These are phyloP conservation scores for Haberlea rhodopensis DNA, from an alignment of 257 asterid genomes.

Conservation along the genomic window DNA sequence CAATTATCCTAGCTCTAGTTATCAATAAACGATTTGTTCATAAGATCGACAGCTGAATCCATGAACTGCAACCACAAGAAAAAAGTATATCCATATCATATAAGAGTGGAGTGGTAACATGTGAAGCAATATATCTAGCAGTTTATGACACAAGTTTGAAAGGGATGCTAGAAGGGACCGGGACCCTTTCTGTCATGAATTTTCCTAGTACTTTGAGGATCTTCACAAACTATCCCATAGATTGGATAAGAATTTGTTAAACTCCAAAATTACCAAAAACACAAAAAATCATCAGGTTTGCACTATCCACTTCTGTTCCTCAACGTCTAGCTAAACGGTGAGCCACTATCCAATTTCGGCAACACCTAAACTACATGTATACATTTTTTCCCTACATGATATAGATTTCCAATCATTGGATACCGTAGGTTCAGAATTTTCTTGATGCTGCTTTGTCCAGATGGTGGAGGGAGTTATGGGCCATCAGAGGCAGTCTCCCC, in stretches of 20 bases:
- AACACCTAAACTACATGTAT: too few relatives aligned
- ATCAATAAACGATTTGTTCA: slow-evolving; percentile 65
- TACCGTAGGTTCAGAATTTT: neutral
- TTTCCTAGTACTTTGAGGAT: too few relatives aligned
- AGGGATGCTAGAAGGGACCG: neutral
- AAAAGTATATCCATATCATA: slow-evolving; percentile 10
- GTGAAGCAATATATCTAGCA: neutral
- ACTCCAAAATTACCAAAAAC: too few relatives aligned
- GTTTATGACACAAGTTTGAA: neutral
- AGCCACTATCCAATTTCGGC: too few relatives aligned
- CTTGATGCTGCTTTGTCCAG: neutral
- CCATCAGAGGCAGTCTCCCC: neutral
- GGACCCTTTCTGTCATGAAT: neutral
- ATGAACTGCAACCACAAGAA: slow-evolving; percentile 50
- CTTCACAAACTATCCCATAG: neutral
- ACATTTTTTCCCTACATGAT: too few relatives aligned
- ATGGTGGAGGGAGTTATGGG: too few relatives aligned
- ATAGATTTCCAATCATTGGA: too few relatives aligned
- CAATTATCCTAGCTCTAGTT: slow-evolving; percentile 35
- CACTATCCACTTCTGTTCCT: neutral
- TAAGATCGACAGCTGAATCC: slow-evolving; percentile 88
- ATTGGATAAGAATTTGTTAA: neutral
- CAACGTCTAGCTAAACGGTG: too few relatives aligned
- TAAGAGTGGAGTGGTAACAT: neutral
- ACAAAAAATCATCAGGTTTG: neutral